Evolutionary conservation across 208 protist species (phyloP), one percentile per base, ranked within the genome.

Genomic region (Leishmania martiniquensis): DNA sequence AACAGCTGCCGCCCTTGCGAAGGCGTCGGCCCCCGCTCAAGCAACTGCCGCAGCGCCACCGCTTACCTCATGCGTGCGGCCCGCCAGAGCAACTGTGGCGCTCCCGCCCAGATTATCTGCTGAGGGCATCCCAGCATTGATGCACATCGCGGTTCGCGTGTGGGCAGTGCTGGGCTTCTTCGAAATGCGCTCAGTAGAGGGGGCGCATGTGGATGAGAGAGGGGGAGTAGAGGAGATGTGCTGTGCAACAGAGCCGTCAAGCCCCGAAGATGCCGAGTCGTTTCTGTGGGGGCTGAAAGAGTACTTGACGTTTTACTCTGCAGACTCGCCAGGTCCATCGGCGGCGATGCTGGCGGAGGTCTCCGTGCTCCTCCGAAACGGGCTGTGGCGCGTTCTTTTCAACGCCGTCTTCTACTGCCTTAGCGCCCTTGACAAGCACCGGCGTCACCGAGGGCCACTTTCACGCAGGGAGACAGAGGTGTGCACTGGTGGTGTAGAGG

Each of bases 341-440:
- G 37, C 20, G 1, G 70, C 63, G 2, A 52, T 22, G n/a, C 39
- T 75, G 2, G 59, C 17, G 15, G 76, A 45, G 6, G 37, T 59
- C n/a, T 67, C 79, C 6, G 70, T 25, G 10, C 54, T 80, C 49
- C 54, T 88, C 39, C 76, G 78, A 55, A 89, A 89, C 60, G 88
- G 77, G 37, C 79, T 92, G 20, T 92, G 85, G 85, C 79, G 73
- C 12, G 79, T 87, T 13, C 59, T 95, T 2, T 93, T 90, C 72
- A 95, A 95, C 80, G 84, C 87, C 1, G 76, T 87, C 9, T 91
- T 92, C 69, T 95, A 93, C 81, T 93, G 87, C 71, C 72, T 89
- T 22, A 74, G 78, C 25, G 85, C 77, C 10, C 75, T 90, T 39
- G 81, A 88, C 59, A 54, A 47, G 29, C 71, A 63, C 51, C 85